Percentiles rank a stretch among this genome's conserved stretches.
These are phyloP conservation scores for Scenedesmus sp. DNA, from an alignment of 163 green algal genomes.

Conservation along the genomic window DNA sequence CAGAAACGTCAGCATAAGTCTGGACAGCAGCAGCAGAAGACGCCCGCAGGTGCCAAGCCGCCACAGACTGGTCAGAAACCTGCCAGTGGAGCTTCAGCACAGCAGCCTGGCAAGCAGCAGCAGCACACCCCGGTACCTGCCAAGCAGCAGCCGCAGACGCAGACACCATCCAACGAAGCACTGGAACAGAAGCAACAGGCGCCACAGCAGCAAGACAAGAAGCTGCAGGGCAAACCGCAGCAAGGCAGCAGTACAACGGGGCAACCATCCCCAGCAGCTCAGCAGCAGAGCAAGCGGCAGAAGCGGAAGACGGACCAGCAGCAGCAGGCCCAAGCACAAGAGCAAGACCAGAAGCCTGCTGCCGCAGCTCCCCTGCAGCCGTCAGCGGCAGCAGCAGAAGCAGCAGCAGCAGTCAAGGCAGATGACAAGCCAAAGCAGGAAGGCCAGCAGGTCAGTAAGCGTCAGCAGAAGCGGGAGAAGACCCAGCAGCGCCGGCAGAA, in stretches of 20 bases:
- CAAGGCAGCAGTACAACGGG: background rate
- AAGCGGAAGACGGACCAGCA: background rate
- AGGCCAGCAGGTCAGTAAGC: background rate
- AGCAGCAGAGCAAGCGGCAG: conserved; percentile 9
- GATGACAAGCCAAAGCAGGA: background rate
- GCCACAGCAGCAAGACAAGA: background rate
- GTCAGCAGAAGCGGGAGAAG: background rate
- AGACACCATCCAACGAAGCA: background rate
- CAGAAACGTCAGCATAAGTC: background rate
- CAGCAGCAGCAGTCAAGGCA: background rate
- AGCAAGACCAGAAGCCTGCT: background rate
- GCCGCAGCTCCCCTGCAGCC: background rate
- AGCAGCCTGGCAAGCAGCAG: conserved; percentile 5
- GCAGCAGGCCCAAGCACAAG: background rate
- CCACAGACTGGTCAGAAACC: background rate
- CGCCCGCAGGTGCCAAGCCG: background rate
- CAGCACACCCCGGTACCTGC: background rate
- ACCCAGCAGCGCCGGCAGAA: background rate
- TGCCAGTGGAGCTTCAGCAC: background rate
- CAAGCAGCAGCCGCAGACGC: background rate
- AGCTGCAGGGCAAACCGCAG: background rate
- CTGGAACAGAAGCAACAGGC: background rate
- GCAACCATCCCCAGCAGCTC: conserved; percentile 5
- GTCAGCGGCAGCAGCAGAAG: background rate
- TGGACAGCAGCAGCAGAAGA: background rate